Conservation (phyloP, 2,329 filamentous ascomycete genomes). For the Myriangium duriaei region DNA sequence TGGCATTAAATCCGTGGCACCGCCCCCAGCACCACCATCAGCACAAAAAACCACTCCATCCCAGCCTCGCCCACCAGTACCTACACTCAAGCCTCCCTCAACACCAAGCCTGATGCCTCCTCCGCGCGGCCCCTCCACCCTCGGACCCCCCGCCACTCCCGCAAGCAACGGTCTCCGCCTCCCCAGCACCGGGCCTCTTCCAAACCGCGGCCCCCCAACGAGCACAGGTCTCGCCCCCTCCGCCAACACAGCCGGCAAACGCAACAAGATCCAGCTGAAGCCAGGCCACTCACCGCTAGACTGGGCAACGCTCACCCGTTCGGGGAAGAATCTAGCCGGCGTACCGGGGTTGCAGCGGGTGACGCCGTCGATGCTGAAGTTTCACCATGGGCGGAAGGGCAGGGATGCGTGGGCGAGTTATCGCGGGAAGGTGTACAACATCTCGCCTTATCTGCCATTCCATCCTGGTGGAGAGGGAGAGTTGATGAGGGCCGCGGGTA, state of each 20-base stretch:
- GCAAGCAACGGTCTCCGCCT: conserved; percentile 22
- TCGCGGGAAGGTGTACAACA: conserved; percentile 85
- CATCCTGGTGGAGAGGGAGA: conserved; percentile 80
- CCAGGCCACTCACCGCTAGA: conserved; percentile 91
- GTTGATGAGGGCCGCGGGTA: conserved; percentile 64
- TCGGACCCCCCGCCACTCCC: conserved; percentile 9
- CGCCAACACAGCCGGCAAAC: conserved; percentile 28
- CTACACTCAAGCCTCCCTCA: conserved; percentile 13
- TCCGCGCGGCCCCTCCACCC: conserved; percentile 9
- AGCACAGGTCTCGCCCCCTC: conserved; percentile 25
- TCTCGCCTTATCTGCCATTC: conserved; percentile 77
- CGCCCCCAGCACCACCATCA: conserved; percentile 9
- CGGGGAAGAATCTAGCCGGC: conserved; percentile 32
- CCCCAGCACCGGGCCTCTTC: conserved; percentile 36
- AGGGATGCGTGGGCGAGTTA: conserved; percentile 84
- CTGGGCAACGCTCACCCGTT: conserved; percentile 77
- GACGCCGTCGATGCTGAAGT: conserved; percentile 66
- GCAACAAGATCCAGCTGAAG: conserved; percentile 62
- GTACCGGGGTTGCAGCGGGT: conserved; percentile 53
- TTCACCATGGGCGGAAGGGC: conserved; percentile 69
- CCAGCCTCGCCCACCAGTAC: conserved; percentile 20
- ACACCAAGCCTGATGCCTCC: conserved; percentile 19
- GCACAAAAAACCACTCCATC: conserved; percentile 23
- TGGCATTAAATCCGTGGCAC: conserved; percentile 6
- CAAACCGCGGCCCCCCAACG: conserved; percentile 32